A percentile compares a stretch with the other conserved stretches of the same genome.
phyloP scores from a whole-genome alignment of 2,329 filamentous ascomycete genomes.

The Colletotrichum eremochloae region DNA sequence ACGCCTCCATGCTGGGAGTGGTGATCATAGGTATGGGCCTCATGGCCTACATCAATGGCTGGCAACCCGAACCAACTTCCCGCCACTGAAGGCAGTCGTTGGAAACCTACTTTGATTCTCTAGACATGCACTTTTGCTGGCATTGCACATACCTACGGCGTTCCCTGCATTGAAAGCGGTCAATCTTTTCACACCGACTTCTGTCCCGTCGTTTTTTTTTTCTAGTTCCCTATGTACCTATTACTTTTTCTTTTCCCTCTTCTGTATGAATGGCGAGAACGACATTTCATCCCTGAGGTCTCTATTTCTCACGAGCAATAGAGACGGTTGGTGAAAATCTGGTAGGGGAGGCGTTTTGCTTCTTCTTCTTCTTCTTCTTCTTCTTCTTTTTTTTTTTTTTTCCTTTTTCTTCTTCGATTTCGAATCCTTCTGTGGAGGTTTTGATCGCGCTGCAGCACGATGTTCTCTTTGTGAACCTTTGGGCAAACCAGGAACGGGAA shows the following conservation, averaged over 20 bases:
- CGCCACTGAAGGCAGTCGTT: slow-evolving; percentile 47
- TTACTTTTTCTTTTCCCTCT: slow-evolving; percentile 7
- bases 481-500: slow-evolving; percentile 27
- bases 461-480: slow-evolving; percentile 30
- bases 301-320: slow-evolving; percentile 28
- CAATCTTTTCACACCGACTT: slow-evolving; percentile 34
- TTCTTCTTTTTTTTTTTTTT: not conserved
- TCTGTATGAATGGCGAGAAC: slow-evolving; percentile 30
- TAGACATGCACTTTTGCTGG: slow-evolving; percentile 35
- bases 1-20: slow-evolving; percentile 85
- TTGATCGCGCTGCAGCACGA: slow-evolving; percentile 30
- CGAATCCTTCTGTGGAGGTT: not conserved
- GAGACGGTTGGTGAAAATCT: slow-evolving; percentile 30
- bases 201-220: slow-evolving; percentile 19
- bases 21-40: slow-evolving; percentile 85
- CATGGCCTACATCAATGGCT: slow-evolving; percentile 89
- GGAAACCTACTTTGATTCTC: slow-evolving; percentile 15
- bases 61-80: slow-evolving; percentile 68
- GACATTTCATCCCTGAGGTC: slow-evolving; percentile 28
- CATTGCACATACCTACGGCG: slow-evolving; percentile 39
- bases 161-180: slow-evolving; percentile 40
- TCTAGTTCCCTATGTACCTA: slow-evolving; percentile 36
- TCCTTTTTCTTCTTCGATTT: not conserved
- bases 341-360: slow-evolving; percentile 23
- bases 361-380: not conserved